Evolutionary conservation across 148 eudicot species (phyloP).

Genomic region (Mesembryanthemum crystallinum): DNA sequence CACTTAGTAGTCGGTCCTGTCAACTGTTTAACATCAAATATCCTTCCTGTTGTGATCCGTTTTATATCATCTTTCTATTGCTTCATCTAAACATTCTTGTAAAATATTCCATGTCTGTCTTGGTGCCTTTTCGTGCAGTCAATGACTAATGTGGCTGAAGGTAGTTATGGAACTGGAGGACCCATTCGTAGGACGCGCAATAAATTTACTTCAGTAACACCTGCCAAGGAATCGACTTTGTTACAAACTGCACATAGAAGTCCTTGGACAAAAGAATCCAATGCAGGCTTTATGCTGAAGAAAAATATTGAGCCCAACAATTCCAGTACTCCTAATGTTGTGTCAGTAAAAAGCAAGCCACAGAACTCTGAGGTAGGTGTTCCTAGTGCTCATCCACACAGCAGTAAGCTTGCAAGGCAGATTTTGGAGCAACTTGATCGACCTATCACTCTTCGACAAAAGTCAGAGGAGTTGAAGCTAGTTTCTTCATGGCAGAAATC

Average conservation of each 20-base stretch:
- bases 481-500: conserved; percentile 49
- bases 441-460: conserved; percentile 61
- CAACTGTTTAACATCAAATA: background rate
- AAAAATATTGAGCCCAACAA: conserved; percentile 38
- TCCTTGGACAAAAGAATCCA: conserved; percentile 33
- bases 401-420: conserved; percentile 56
- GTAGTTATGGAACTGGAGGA: conserved; percentile 62
- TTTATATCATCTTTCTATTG: background rate
- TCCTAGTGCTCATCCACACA: conserved; percentile 39
- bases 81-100: background rate
- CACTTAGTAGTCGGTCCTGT: background rate
- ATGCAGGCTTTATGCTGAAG: conserved; percentile 36
- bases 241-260: conserved; percentile 34
- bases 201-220: conserved; percentile 53
- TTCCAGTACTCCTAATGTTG: conserved; percentile 29
- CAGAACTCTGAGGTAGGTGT: conserved; percentile 31
- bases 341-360: conserved; percentile 20
- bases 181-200: conserved; percentile 62
- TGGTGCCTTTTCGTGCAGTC: conserved; percentile 29
- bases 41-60: background rate
- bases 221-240: conserved; percentile 44
- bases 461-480: conserved; percentile 62
- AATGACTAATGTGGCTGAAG: conserved; percentile 32
- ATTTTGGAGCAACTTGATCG: conserved; percentile 72
- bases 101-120: background rate